A percentile compares a stretch with the other conserved stretches of the same genome.
Evolutionary conservation across 2,329 filamentous ascomycete genomes (phyloP).

Genomic region (Aspergillus ustus): DNA sequence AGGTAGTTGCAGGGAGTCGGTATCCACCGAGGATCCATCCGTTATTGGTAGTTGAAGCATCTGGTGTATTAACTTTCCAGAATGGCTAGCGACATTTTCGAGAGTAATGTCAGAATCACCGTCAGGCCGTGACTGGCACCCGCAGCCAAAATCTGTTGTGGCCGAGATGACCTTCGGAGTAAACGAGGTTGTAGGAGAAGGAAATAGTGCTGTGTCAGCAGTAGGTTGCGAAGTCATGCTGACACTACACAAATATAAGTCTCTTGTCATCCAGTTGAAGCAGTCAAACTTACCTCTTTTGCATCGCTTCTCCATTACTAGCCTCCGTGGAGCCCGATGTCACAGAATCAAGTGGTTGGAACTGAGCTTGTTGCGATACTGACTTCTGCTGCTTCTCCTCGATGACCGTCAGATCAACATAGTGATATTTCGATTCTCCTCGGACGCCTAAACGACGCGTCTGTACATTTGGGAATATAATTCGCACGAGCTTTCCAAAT

Average conservation of each 20-base stretch:
- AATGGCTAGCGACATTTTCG: constrained; percentile 43
- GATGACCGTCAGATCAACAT: constrained; percentile 59
- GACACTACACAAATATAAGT: constrained; percentile 30
- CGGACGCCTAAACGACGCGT: constrained; percentile 89
- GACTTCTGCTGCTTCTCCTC: constrained; percentile 48
- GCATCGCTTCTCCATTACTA: constrained; percentile 32
- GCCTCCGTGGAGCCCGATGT: constrained; percentile 27
- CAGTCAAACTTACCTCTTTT: constrained; percentile 34
- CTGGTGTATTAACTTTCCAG: constrained; percentile 44
- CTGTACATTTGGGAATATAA: constrained; percentile 93
- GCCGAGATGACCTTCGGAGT: constrained; percentile 36
- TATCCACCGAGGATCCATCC: constrained; percentile 55
- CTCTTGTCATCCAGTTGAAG: constrained; percentile 1
- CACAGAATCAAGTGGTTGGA: constrained; percentile 27
- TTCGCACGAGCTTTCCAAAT: constrained; percentile 94
- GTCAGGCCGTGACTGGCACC: constrained; percentile 35
- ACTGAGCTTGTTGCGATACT: constrained; percentile 31
- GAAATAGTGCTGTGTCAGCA: constrained; percentile 44
- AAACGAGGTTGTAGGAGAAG: constrained; percentile 46
- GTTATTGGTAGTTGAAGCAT: constrained; percentile 45
- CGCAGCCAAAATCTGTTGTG: constrained; percentile 29
- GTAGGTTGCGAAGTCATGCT: constrained; percentile 38
- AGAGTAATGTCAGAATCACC: constrained; percentile 39
- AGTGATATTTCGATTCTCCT: constrained; percentile 98
- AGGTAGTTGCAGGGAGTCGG: constrained; percentile 79